phyloP scores from a whole-genome alignment of 148 eudicot genomes.

The Fagopyrum esculentum region DNA sequence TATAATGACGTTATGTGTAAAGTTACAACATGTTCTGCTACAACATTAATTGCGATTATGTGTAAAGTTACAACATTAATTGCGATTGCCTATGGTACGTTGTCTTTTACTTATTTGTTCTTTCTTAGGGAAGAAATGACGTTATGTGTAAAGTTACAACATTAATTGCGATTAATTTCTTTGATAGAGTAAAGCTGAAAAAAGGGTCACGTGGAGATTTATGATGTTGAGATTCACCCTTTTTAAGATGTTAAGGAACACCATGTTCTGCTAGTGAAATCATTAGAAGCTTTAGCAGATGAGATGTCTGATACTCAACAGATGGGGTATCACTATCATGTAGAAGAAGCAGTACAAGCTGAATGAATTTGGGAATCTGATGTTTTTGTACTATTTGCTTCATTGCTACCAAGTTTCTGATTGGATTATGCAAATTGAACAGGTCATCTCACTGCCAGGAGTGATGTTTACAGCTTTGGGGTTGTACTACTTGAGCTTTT shows the following conservation, averaged over 20 bases:
- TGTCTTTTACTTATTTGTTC: too few species aligned
- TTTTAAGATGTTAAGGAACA: neutral
- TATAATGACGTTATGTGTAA: too few species aligned
- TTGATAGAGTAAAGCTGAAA: neutral
- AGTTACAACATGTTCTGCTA: too few species aligned
- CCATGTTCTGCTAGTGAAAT: neutral
- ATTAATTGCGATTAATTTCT: neutral
- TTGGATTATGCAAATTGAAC: constrained; percentile 18
- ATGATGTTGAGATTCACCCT: neutral
- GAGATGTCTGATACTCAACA: neutral
- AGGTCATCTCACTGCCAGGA: constrained; percentile 97
- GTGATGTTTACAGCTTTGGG: constrained; percentile 97
- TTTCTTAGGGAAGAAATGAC: neutral
- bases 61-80: too few species aligned
- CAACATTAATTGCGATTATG: too few species aligned
- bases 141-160: neutral
- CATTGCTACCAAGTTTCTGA: neutral
- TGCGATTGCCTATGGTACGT: too few species aligned
- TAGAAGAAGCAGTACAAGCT: neutral
- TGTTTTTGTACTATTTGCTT: neutral
- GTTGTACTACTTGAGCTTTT: constrained; percentile 89
- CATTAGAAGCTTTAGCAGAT: neutral
- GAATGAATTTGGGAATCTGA: neutral
- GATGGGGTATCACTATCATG: neutral
- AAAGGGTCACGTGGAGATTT: neutral